These are phyloP conservation scores for Yamadazyma sp. DNA, from an alignment of 1,139 yeast genomes.

Conservation along the genomic window DNA sequence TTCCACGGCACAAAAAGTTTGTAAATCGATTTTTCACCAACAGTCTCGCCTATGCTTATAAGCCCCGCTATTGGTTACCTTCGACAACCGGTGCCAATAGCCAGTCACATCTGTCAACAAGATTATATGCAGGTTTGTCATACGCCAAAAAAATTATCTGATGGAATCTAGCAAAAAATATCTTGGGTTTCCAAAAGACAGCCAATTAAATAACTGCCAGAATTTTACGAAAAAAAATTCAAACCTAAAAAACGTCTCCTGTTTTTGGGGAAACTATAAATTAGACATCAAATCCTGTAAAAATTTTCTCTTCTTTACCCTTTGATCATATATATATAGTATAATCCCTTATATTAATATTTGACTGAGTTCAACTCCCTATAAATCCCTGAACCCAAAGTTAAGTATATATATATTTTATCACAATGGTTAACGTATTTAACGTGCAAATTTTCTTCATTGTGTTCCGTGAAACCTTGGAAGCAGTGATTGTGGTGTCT, in stretches of 20 bases:
- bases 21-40: too few relatives aligned
- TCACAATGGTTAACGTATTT: conserved; percentile 35
- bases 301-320: conserved; percentile 9
- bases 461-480: conserved; percentile 85
- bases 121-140: too few relatives aligned
- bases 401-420: conserved; percentile 3
- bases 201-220: too few relatives aligned
- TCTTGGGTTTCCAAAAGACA: too few relatives aligned
- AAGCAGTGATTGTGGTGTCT: conserved; percentile 86
- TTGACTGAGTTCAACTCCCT: conserved; percentile 1
- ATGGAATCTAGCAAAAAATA: background rate
- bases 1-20: too few relatives aligned
- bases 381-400: conserved; percentile 1
- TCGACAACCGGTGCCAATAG: too few relatives aligned
- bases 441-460: conserved; percentile 73
- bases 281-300: background rate
- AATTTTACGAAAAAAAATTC: too few relatives aligned
- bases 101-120: too few relatives aligned
- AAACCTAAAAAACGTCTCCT: background rate
- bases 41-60: too few relatives aligned
- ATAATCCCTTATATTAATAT: conserved; percentile 2
- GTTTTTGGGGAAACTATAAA: conserved; percentile 1
- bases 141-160: background rate
- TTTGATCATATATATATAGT: conserved; percentile 7
- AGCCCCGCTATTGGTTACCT: too few relatives aligned